A percentile compares a stretch with the other conserved stretches of the same genome.
Conservation (phyloP, 2,329 filamentous ascomycete species). For the Trichoderma sp. region DNA sequence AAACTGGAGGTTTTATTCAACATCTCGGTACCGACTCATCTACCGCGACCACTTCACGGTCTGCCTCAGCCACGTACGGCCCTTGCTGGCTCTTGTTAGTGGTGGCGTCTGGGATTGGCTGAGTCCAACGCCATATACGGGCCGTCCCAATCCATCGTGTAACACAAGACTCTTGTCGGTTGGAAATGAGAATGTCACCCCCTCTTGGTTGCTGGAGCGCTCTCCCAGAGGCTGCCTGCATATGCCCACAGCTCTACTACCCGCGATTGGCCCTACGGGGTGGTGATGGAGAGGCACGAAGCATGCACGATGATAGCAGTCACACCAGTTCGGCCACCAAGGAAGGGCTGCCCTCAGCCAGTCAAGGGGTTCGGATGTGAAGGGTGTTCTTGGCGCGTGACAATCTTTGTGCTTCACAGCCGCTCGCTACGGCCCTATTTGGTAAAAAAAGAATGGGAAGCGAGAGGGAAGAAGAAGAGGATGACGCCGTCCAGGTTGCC, state of each 20-base stretch:
- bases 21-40: neutral
- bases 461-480: neutral
- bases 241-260: conserved; percentile 10
- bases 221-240: conserved; percentile 12
- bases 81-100: neutral
- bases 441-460: neutral
- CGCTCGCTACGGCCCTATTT: conserved; percentile 15
- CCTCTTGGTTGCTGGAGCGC: conserved; percentile 11
- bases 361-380: conserved; percentile 12
- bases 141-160: conserved; percentile 16
- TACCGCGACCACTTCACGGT: neutral
- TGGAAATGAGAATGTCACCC: neutral
- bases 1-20: conserved; percentile 3
- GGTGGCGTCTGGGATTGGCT: conserved; percentile 12
- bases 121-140: conserved; percentile 6
- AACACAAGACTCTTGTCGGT: conserved; percentile 4
- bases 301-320: conserved; percentile 22
- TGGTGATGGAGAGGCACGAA: conserved; percentile 14
- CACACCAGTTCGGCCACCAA: conserved; percentile 20
- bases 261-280: conserved; percentile 20
- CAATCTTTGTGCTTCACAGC: conserved; percentile 13
- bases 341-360: conserved; percentile 14
- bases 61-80: conserved; percentile 8
- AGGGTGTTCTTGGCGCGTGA: conserved; percentile 11
- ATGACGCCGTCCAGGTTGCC: neutral